Evolutionary conservation across 2,329 filamentous ascomycete genomes (phyloP).

Genomic region (Arthrobotrys sinensis): DNA sequence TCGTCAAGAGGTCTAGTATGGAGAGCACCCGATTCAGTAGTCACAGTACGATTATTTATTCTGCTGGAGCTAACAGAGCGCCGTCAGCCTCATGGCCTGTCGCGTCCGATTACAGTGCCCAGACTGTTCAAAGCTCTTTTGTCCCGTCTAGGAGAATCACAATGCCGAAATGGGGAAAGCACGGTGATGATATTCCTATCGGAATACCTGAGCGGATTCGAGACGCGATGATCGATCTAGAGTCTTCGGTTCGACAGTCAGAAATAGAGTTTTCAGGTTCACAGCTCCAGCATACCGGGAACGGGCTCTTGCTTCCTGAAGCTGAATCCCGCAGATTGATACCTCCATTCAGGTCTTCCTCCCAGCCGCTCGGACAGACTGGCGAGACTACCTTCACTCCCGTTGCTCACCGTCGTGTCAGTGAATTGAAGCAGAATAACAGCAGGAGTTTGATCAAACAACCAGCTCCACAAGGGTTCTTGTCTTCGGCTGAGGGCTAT

Average conservation of each 20-base stretch:
- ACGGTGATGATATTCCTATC: slow-evolving; percentile 28
- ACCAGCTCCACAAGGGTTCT: background rate
- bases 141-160: slow-evolving; percentile 1
- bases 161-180: slow-evolving; percentile 7
- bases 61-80: background rate
- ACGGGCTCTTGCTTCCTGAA: background rate
- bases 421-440: background rate
- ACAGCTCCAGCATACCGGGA: background rate
- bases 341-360: background rate
- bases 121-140: background rate
- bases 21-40: background rate
- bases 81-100: background rate
- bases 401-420: background rate
- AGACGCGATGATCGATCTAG: slow-evolving; percentile 38
- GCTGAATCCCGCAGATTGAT: background rate
- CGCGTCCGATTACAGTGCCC: background rate
- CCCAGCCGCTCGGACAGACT: too few species aligned
- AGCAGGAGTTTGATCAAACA: background rate
- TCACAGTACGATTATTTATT: background rate
- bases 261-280: background rate
- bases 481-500: background rate
- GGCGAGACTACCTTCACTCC: background rate
- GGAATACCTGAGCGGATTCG: slow-evolving; percentile 8
- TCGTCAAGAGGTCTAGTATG: slow-evolving; percentile 25
- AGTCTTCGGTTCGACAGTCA: slow-evolving; percentile 10